These are phyloP conservation scores for Stenogyne calaminthoides DNA, from an alignment of 305 asterid genomes.

Conservation along the genomic window DNA sequence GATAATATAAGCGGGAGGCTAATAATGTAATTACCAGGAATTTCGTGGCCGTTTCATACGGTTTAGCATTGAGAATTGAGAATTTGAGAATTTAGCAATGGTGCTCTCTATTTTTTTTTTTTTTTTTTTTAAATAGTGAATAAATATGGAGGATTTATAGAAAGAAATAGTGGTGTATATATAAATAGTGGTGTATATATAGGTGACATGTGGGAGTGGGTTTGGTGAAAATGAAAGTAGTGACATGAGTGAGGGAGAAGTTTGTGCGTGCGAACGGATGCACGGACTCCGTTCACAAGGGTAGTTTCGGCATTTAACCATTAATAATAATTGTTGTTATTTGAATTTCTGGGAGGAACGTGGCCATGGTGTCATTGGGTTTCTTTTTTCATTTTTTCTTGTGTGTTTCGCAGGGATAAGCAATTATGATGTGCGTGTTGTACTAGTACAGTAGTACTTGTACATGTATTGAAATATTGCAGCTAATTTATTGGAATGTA, in stretches of 20 bases:
- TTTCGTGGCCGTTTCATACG: background rate
- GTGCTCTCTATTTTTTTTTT: background rate
- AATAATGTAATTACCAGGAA: constrained; percentile 1
- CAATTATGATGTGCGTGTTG: background rate
- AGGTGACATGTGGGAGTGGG: constrained; percentile 25
- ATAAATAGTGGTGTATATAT: background rate
- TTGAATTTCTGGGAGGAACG: background rate
- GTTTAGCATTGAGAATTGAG: background rate
- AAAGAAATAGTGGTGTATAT: constrained; percentile 4
- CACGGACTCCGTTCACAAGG: constrained; percentile 11
- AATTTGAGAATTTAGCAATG: background rate
- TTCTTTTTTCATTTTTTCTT: background rate
- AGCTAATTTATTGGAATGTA: background rate
- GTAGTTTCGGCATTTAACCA: background rate
- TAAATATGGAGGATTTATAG: background rate
- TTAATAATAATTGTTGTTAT: background rate
- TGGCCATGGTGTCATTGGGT: background rate
- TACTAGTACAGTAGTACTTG: no score
- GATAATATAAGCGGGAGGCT: constrained; percentile 24
- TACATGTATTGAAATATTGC: background rate
- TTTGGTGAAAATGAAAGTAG: constrained; percentile 43
- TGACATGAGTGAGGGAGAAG: constrained; percentile 27
- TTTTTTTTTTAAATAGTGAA: background rate
- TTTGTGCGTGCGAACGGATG: background rate
- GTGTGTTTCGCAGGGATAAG: background rate